Evolutionary conservation across 495 filamentous ascomycete species (phyloP), one percentile per base, ranked within the genome.

Genomic region (Neurospora sp.): DNA sequence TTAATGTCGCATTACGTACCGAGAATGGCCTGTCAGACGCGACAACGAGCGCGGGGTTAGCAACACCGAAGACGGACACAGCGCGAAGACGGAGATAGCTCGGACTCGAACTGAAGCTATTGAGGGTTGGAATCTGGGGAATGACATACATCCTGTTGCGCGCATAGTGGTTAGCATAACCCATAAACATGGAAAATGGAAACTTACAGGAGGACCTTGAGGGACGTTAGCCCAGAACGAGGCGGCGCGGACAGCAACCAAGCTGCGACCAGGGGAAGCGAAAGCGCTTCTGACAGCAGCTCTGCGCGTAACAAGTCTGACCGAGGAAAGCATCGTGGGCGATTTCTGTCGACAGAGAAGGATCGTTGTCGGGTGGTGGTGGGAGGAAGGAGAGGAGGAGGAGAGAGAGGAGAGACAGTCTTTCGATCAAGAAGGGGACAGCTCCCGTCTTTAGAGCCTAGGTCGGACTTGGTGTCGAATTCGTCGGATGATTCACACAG

Each of bases 191-290:
- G 22, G 22, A 27, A 27, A 27, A 31, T 31, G 69, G 22, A 31
- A 76, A 88, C 93, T 83, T 88, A 97, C 94, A 77, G 94, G 94
- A 86, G 94, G 94, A 73, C 94, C 94, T 85, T 97, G 93, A 76
- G 93, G 91, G 68, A 97, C 93, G 73, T 92, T 91, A 75, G 92
- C 88, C 94, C 94, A 98, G 65, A 92, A 90, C 45, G 94, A 97
- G 74, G 87, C 91, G 75, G 89, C 86, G 83, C 92, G 88, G 53
- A 88, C 81, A 77, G 89, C 89, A 70, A 87, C 77, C 42, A 87
- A 83, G 74, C 76, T 76, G 45, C 81, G 75, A 70, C 76, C 73
- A 53, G 80, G 27, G 14, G 53, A 65, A 65, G 53, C 53, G 14
- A 65, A 65, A 65, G 53, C 53, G 53, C 53, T 65, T 65, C 53